Evolutionary conservation across 495 filamentous ascomycete genomes (phyloP).

Genomic region (Hypoxylon rickii): DNA sequence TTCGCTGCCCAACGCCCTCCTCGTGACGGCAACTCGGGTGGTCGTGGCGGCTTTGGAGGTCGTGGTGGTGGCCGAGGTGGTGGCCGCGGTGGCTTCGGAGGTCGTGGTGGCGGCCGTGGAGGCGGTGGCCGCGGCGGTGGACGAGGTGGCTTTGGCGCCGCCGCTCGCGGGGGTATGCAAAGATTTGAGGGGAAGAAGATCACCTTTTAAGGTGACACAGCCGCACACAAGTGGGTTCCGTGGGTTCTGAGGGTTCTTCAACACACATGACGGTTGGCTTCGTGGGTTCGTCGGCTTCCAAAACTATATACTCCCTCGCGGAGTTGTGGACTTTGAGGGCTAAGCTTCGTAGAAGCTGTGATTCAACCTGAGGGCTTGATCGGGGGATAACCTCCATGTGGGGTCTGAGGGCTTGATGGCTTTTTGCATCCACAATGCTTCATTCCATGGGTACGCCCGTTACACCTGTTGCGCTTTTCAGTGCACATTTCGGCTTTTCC

Average conservation of each 20-base stretch:
- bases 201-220: constrained; percentile 69
- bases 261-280: constrained; percentile 50
- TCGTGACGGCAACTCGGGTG: constrained; percentile 54
- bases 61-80: constrained; percentile 53
- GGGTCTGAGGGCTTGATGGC: constrained; percentile 47
- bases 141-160: constrained; percentile 50
- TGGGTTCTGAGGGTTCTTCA: constrained; percentile 47
- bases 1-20: constrained; percentile 77
- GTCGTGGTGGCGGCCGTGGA: constrained; percentile 51
- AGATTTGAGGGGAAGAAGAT: constrained; percentile 90
- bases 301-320: constrained; percentile 43
- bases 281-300: constrained; percentile 56
- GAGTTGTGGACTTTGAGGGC: constrained; percentile 56
- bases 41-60: constrained; percentile 50
- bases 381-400: constrained; percentile 38
- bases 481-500: constrained; percentile 41
- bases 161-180: constrained; percentile 29
- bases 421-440: constrained; percentile 15
- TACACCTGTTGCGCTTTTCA: constrained; percentile 36
- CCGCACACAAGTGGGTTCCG: constrained; percentile 49
- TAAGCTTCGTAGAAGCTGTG: constrained; percentile 47
- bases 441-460: constrained; percentile 27
- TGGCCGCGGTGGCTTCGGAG: constrained; percentile 48
- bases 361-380: constrained; percentile 57
- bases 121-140: constrained; percentile 47